Base-by-base conservation (phyloP, 2,329 filamentous ascomycete genomes). In the Sporothrix mexicana region DNA sequence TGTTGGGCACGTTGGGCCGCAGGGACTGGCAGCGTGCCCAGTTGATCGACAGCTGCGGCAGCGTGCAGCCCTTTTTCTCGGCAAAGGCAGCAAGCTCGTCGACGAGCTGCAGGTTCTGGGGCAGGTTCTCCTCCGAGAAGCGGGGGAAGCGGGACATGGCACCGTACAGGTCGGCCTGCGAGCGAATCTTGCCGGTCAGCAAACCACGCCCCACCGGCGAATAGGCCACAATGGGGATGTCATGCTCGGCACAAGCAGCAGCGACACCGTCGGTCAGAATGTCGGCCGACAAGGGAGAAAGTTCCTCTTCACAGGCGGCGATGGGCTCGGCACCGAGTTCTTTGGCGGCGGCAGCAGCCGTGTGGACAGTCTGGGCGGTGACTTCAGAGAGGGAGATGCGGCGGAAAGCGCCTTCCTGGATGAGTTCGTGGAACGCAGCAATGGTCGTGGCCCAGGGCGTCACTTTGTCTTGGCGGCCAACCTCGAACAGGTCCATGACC, bases 401-500 rank as follows among this genome's bases (percentile, higher is more conserved):
- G 45, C 51, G 51, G 45, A 89, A 81, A 67, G 85, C 85, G 69
- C 87, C 87, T 20, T 82, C 83, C 59, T 86, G 80, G 71, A 88
- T 82, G 78, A 85, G 87, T 77, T 87, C 84, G 62, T 84, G 80
- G 25, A 88, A 80, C 36, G 81, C 78, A 2, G 79, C 79, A 43
- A 87, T 79, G 0, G 85, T 85, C 6, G 78, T 79, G 62, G 83
- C 83, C 41, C 87, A 80, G 1, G 85, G 82, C 1, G 80, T 80
- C 0, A 83, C 83, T 25, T 81, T 80, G 76, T 92, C 90, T 70
- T 88, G 83, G 47, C 90, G 83, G 3, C 87, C 86, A 74, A 83
- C 86, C 77, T 88, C 85, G 75, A 91, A 92, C 43, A 89, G 81
- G 78, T 91, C 89, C 70, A 92, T 79, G 77, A 51, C 45, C 80